Evolutionary conservation across 1,139 yeast species (phyloP).

Genomic region (Candida smagusa): DNA sequence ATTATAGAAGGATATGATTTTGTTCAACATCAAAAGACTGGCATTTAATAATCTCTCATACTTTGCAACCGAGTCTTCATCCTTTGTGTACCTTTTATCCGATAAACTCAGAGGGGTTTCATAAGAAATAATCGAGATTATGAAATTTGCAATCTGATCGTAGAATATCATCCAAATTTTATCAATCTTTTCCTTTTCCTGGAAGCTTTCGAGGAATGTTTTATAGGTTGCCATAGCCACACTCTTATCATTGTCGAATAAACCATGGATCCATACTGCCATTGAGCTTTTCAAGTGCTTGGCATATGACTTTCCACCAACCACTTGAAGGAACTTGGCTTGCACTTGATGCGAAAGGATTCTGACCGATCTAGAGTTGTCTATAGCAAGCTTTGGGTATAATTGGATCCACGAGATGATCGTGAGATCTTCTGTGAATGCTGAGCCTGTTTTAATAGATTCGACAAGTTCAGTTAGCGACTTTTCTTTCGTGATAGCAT

Average conservation of each 20-base stretch:
- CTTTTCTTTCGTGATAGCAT: slow-evolving; percentile 79
- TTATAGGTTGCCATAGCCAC: slow-evolving; percentile 53
- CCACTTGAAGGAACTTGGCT: slow-evolving; percentile 40
- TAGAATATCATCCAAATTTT: slow-evolving; percentile 61
- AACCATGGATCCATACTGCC: slow-evolving; percentile 71
- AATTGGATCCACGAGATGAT: slow-evolving; percentile 74
- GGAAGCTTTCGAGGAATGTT: slow-evolving; percentile 53
- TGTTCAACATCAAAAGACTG: slow-evolving; percentile 48
- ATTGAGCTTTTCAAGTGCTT: slow-evolving; percentile 68
- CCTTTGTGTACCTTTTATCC: slow-evolving; percentile 69
- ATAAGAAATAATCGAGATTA: slow-evolving; percentile 46
- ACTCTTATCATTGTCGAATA: slow-evolving; percentile 62
- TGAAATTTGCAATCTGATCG: slow-evolving; percentile 52
- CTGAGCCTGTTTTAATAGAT: slow-evolving; percentile 8
- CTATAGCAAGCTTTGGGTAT: slow-evolving; percentile 75
- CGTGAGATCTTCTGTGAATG: slow-evolving; percentile 44
- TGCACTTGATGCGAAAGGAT: slow-evolving; percentile 62
- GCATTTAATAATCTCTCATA: slow-evolving; percentile 58
- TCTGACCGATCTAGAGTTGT: slow-evolving; percentile 65
- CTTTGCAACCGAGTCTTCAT: slow-evolving; percentile 66
- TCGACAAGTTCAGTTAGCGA: slow-evolving; percentile 57
- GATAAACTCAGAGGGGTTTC: slow-evolving; percentile 67
- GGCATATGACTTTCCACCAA: slow-evolving; percentile 59
- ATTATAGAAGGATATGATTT: slow-evolving; percentile 28
- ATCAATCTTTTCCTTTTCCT: slow-evolving; percentile 53